Evolutionary conservation across 2,329 filamentous ascomycete genomes (phyloP), one percentile per base, ranked within the genome.

Genomic region (Ophiobolus disseminans): DNA sequence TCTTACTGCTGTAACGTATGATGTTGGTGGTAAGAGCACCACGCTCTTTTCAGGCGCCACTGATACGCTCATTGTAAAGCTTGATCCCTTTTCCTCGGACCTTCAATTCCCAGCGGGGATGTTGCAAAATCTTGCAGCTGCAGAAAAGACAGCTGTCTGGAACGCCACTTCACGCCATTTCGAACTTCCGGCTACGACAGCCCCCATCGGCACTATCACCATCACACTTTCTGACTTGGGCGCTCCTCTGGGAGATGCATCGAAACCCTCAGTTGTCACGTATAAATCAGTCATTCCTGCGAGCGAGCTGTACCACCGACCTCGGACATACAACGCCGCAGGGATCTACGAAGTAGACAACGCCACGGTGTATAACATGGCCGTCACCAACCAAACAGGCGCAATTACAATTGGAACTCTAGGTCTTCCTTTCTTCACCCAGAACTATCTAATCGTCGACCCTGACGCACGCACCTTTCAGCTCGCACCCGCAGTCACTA

Each of bases 371-470:
- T 57, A 50, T 39, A 55, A 58, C 39, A 48, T 58, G 49, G 55
- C 53, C 9, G 50, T 58, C 16, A 58, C 55, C 2, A 58, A 58
- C 23, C 44, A 53, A 42, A 58, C 55, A 13, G 36, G 35, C 1
- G 19, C 47, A 5, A 38, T 48, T 10, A 49, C 22, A 8, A 25
- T 55, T 6, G 53, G 46, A 19, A 48, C 50, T 9, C 30, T 59
- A 2, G 56, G 56, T 2, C 38, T 59, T 2, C 56, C 56, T 11
- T 59, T 59, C 37, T 59, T 59, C 45, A 59, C 53, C 3, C 56
- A 59, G 23, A 59, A 59, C 34, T 59, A 59, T 38, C 53, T 59
- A 31, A 45, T 59, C 8, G 53, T 59, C 32, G 50, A 59, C 26
- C 53, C 56, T 4, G 56, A 59, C 14, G 53, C 50, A 7, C 43